Evolutionary conservation across 306 rosid genomes (phyloP), one percentile per base, ranked within the genome.

Genomic region (Comarum palustre): DNA sequence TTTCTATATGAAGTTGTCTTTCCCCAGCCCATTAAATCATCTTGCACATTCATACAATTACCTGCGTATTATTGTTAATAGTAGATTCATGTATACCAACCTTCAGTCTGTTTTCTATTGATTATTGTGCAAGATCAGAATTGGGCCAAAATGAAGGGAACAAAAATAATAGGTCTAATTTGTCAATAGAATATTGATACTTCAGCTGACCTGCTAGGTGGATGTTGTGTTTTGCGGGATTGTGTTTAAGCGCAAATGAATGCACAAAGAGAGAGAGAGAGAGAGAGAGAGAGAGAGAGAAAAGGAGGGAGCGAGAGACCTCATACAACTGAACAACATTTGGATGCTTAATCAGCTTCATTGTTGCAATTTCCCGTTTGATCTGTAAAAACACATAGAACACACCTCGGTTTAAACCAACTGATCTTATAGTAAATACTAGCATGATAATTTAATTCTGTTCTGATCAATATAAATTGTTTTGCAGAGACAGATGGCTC

Each of bases 341-440:
- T 20, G 99, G 99, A 88, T 94, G 99, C 90, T 89, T 88, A 75
- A 94, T 85, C 77, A 94, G 81, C 85, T 94, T 94, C 99, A 94
- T 94, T 20, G 96, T 94, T n/a, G 90, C 99, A 47, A 94, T 71
- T 81, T 94, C 99, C 72, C 97, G 81, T 83, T 71, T 88, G 80
- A 94, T 94, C 99, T 94, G 91, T 48, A 69, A 73, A 75, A 76
- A 29, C 19, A 46, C 38, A 68, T 29, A 25, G 19, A 43, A 45
- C 2, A 46, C 4, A 29, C 12, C 8, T 17, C 13, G 14, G 32
- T 31, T 48, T 48, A 50, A 69, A 46, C 71, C 8, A 65, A 65
- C 54, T 42, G 48, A 66, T 42, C 51, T 65, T 43, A 42, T 10
- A 15, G 8, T 15, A 32, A 6, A 32, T 32, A 61, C 12, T 61